These are phyloP conservation scores for Ogataea polymorpha DNA, from an alignment of 805 yeast species.

Conservation along the genomic window DNA sequence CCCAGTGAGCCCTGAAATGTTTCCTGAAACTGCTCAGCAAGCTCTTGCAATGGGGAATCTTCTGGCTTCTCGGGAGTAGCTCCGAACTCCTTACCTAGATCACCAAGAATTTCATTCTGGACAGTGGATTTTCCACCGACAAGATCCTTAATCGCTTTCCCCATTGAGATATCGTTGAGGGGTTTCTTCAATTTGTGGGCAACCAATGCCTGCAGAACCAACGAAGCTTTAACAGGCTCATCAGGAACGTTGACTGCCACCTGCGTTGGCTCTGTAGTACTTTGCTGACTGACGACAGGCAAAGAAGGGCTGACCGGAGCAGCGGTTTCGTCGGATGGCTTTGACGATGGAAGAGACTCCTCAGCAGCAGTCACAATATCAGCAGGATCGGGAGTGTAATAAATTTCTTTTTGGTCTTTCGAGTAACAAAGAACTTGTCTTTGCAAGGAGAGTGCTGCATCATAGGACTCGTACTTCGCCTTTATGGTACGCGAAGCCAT, in stretches of 20 bases:
- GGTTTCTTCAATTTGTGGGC: slow-evolving; percentile 95
- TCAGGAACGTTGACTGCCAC: slow-evolving; percentile 84
- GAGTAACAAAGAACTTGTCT: slow-evolving; percentile 95
- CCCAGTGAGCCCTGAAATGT: slow-evolving; percentile 86
- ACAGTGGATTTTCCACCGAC: slow-evolving; percentile 99
- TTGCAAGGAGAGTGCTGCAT: slow-evolving; percentile 90
- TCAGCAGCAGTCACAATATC: slow-evolving; percentile 40
- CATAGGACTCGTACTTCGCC: slow-evolving; percentile 95
- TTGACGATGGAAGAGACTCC: slow-evolving; percentile 27
- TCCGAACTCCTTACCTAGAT: slow-evolving; percentile 97
- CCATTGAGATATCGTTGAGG: slow-evolving; percentile 76
- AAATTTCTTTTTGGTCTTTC: slow-evolving; percentile 93
- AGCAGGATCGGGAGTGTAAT: slow-evolving; percentile 84
- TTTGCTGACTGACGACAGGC: slow-evolving; percentile 45
- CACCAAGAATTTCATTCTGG: slow-evolving; percentile 98
- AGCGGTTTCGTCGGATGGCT: slow-evolving; percentile 24
- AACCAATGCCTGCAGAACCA: slow-evolving; percentile 82
- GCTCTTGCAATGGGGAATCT: slow-evolving; percentile 92
- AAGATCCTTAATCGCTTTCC: slow-evolving; percentile 93
- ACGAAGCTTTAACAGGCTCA: slow-evolving; percentile 81
- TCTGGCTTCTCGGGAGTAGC: slow-evolving; percentile 98
- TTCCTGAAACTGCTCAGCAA: slow-evolving; percentile 94
- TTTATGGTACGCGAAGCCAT: slow-evolving; percentile 97
- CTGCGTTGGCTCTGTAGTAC: slow-evolving; percentile 71
- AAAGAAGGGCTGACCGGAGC: slow-evolving; percentile 25